Conservation (phyloP, 495 filamentous ascomycete species). For the Diplogelasinospora grovesii region DNA sequence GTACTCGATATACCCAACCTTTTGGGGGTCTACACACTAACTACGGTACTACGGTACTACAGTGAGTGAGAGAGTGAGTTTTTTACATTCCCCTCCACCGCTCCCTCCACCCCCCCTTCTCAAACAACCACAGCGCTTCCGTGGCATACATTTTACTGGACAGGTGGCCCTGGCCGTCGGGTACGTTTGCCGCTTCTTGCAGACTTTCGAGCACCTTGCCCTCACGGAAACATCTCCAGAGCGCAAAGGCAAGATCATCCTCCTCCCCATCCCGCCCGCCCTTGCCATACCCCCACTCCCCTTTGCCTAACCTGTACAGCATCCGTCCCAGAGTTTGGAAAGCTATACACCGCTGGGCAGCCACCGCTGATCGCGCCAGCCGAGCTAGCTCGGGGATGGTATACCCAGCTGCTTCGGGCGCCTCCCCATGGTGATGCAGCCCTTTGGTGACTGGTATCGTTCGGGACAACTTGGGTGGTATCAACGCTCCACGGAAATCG, state of each 20-base stretch:
- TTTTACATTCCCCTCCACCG: slow-evolving; percentile 23
- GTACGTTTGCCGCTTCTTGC: slow-evolving; percentile 53
- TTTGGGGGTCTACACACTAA: no score
- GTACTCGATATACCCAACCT: no score
- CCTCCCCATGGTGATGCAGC: slow-evolving; percentile 89
- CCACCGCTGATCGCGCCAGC: slow-evolving; percentile 71
- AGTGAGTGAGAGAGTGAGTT: neutral
- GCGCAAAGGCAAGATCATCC: slow-evolving; percentile 47
- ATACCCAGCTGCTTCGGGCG: slow-evolving; percentile 90
- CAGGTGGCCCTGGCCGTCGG: slow-evolving; percentile 45
- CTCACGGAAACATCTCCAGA: slow-evolving; percentile 73
- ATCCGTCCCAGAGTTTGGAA: slow-evolving; percentile 86
- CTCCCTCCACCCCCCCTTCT: slow-evolving; percentile 66
- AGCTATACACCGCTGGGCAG: slow-evolving; percentile 83
- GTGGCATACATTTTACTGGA: slow-evolving; percentile 73
- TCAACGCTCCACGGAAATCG: slow-evolving; percentile 70
- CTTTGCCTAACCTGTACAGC: slow-evolving; percentile 72
- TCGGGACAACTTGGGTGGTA: slow-evolving; percentile 67
- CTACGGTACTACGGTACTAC: no score
- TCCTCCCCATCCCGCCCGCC: slow-evolving; percentile 44
- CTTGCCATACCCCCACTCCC: slow-evolving; percentile 64
- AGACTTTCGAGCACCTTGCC: slow-evolving; percentile 68
- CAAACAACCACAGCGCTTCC: slow-evolving; percentile 88
- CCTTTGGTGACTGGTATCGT: slow-evolving; percentile 67
- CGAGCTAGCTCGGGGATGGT: slow-evolving; percentile 84